Percentiles rank a stretch among this genome's conserved stretches.
These are phyloP conservation scores for Lasiosphaeris hirsuta DNA, from an alignment of 495 filamentous ascomycete species.

Conservation along the genomic window DNA sequence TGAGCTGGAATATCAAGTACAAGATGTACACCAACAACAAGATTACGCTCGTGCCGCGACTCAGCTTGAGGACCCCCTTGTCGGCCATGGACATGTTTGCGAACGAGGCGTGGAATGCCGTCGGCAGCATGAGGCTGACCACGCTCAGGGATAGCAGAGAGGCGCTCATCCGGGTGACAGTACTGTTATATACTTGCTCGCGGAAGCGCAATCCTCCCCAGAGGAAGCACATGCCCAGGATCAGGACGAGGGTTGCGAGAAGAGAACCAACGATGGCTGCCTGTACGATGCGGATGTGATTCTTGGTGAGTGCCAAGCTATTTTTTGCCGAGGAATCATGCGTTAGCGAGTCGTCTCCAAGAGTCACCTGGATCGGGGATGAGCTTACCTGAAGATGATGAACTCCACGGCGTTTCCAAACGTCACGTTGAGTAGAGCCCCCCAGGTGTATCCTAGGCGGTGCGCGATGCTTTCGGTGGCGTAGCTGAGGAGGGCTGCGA, in stretches of 20 bases:
- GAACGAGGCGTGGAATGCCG: conserved; percentile 84
- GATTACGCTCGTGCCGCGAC: conserved; percentile 81
- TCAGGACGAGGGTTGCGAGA: conserved; percentile 78
- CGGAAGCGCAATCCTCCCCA: conserved; percentile 78
- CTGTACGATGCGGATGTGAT: conserved; percentile 85
- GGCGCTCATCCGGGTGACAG: conserved; percentile 89
- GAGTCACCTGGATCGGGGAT: no score
- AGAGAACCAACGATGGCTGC: conserved; percentile 86
- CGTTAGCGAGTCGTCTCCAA: no score
- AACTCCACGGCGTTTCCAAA: conserved; percentile 89
- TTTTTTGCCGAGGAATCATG: no score
- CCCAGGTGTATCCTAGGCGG: conserved; percentile 74
- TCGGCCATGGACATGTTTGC: conserved; percentile 57
- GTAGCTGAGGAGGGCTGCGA: conserved; percentile 74
- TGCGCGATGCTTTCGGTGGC: conserved; percentile 80
- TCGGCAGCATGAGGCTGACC: conserved; percentile 65
- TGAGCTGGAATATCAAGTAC: conserved; percentile 85
- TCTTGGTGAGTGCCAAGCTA: conserved; percentile 41
- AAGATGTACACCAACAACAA: conserved; percentile 76
- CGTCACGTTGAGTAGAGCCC: conserved; percentile 79
- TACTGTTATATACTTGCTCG: conserved; percentile 92
- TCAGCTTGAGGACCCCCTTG: conserved; percentile 67
- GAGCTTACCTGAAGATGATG: no score
- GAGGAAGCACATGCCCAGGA: conserved; percentile 86
- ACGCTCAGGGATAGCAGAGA: conserved; percentile 83